A percentile compares a stretch with the other conserved stretches of the same genome.
phyloP scores from a whole-genome alignment of 345 rosid genomes.

The Laguncularia racemosa region DNA sequence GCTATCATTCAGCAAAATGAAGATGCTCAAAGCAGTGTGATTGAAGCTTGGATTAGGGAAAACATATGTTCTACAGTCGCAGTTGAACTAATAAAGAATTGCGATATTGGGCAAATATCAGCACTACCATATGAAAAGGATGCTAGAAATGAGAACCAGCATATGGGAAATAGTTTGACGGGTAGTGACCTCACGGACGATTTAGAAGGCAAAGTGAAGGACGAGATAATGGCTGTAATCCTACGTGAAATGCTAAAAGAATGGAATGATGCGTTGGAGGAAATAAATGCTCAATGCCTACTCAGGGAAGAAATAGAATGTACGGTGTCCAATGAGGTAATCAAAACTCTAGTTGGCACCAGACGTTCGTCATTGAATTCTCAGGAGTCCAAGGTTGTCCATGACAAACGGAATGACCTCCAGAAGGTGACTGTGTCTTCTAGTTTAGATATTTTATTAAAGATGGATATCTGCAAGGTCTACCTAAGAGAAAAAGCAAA shows the following conservation, averaged over 20 bases:
- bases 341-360: slow-evolving; percentile 11
- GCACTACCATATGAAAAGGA: background rate
- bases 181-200: background rate
- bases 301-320: slow-evolving; percentile 26
- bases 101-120: background rate
- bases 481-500: slow-evolving; percentile 3
- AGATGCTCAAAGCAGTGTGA: slow-evolving; percentile 12
- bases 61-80: slow-evolving; percentile 13
- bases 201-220: slow-evolving; percentile 10
- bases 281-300: slow-evolving; percentile 3
- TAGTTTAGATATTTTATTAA: slow-evolving; percentile 14
- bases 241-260: slow-evolving; percentile 16
- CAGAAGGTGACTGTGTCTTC: background rate
- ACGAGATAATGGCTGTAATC: slow-evolving; percentile 11
- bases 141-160: too few relatives aligned
- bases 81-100: slow-evolving; percentile 10
- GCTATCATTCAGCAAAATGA: slow-evolving; percentile 16
- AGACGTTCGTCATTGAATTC: slow-evolving; percentile 10
- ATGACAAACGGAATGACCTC: background rate
- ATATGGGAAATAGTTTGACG: too few relatives aligned
- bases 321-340: slow-evolving; percentile 23
- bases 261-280: slow-evolving; percentile 19
- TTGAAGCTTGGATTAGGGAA: slow-evolving; percentile 11
- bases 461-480: background rate
- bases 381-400: slow-evolving; percentile 6